Conservation (phyloP, 495 filamentous ascomycete genomes). For the Penicillium flavigenum region DNA sequence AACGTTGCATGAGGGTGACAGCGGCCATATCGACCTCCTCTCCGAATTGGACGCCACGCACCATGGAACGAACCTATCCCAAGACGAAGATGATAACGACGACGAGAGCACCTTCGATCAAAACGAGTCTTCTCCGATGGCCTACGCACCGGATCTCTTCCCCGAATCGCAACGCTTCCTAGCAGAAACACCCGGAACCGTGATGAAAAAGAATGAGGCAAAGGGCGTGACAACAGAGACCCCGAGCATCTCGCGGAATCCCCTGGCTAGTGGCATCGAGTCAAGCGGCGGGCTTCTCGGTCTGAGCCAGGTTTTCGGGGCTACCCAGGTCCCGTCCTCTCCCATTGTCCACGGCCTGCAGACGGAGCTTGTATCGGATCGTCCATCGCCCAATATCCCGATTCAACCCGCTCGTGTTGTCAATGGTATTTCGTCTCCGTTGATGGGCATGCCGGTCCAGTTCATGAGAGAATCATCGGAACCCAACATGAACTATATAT, state of each 20-base stretch:
- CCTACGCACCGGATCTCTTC: slow-evolving; percentile 43
- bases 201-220: slow-evolving; percentile 33
- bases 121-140: slow-evolving; percentile 41
- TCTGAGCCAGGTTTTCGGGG: slow-evolving; percentile 52
- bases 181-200: slow-evolving; percentile 44
- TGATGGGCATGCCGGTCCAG: slow-evolving; percentile 29
- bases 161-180: slow-evolving; percentile 53
- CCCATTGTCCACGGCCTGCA: slow-evolving; percentile 43
- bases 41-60: slow-evolving; percentile 38
- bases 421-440: slow-evolving; percentile 45
- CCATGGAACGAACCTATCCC: slow-evolving; percentile 25
- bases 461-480: slow-evolving; percentile 46
- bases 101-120: slow-evolving; percentile 39
- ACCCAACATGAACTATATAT: slow-evolving; percentile 49
- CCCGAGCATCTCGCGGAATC: slow-evolving; percentile 47
- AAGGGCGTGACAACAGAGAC: slow-evolving; percentile 34
- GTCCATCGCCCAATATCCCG: slow-evolving; percentile 53
- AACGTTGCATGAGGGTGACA: slow-evolving; percentile 47
- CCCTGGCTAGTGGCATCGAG: slow-evolving; percentile 42
- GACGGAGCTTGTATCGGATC: slow-evolving; percentile 46
- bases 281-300: slow-evolving; percentile 47
- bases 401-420: slow-evolving; percentile 42
- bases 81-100: slow-evolving; percentile 43
- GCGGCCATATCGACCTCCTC: slow-evolving; percentile 51
- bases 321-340: slow-evolving; percentile 54